Evolutionary conservation across 2,329 filamentous ascomycete species (phyloP), one percentile per base, ranked within the genome.

Genomic region (Neofusicoccum ribis): DNA sequence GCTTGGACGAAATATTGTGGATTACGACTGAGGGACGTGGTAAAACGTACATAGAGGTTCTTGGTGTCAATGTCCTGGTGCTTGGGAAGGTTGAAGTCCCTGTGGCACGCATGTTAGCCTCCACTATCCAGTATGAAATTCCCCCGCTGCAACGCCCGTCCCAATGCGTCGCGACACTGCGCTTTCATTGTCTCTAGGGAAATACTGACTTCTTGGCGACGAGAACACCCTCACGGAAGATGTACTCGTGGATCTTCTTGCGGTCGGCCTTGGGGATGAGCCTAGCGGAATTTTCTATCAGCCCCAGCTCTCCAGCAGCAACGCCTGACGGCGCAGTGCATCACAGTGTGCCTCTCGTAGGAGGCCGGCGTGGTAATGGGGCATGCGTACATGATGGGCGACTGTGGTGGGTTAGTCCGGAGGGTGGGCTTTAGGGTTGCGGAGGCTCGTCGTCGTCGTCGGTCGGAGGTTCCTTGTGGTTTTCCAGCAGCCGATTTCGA

Each of bases 181-280:
- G 27, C 27, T 31, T 31, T 7, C 27, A 31, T 31, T 1, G 27
- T 31, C 27, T 31, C 27, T 31, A 31, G 27, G 27, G n/a, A 49
- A 50, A 23, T 51, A 52, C 62, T 54, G 66, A 68, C 63, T 65
- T 65, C 63, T 65, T 65, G 44, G 63, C 63, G 44, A 65, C 63
- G 63, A 65, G 63, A 51, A 65, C 63, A 65, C 63, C 63, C 63
- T 65, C 71, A 71, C 67, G 63, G 90, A 97, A 96, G 88, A 99
- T 92, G 91, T 94, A 96, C 91, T 94, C 94, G 89, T 99, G 95
- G 86, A 99, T 98, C 91, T 93, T 92, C 92, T 99, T 99, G 87
- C 96, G 93, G 87, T 99, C 95, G 84, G 92, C 91, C 91, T 98
- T 98, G 83, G 95, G 95, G 84, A 99, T 99, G 88, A 99, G 91